These are phyloP conservation scores for Hamamelis virginiana DNA, from an alignment of 164 flowering plant species.

Conservation along the genomic window DNA sequence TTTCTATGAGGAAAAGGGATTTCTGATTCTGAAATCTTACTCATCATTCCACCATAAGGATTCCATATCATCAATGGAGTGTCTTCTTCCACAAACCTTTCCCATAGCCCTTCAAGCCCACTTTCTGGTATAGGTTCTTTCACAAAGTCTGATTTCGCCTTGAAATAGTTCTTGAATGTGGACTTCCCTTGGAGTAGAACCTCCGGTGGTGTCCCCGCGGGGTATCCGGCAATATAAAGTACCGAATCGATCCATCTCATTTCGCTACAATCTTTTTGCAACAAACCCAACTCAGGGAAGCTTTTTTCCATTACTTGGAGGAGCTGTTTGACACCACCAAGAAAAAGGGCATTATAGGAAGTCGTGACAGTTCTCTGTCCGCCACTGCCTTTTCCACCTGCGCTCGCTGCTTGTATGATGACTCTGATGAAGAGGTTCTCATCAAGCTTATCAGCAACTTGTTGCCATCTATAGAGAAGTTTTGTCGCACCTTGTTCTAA, in stretches of 20 bases:
- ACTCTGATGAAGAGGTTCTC: conserved; percentile 28
- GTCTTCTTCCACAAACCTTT: too few relatives aligned
- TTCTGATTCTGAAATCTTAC: too few relatives aligned
- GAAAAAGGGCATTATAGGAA: too few relatives aligned
- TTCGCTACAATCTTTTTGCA: conserved; percentile 8
- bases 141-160: conserved; percentile 51
- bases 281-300: conserved; percentile 24
- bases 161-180: conserved; percentile 28
- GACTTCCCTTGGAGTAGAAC: conserved; percentile 31
- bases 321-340: too few relatives aligned
- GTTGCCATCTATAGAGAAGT: too few relatives aligned
- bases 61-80: too few relatives aligned
- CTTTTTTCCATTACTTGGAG: too few relatives aligned
- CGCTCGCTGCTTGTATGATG: conserved; percentile 8
- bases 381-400: not conserved
- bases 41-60: too few relatives aligned
- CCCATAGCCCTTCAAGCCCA: conserved; percentile 39
- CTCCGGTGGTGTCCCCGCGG: conserved; percentile 20
- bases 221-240: too few relatives aligned
- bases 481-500: too few relatives aligned
- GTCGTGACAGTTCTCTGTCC: conserved; percentile 7
- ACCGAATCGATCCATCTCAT: too few relatives aligned
- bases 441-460: too few relatives aligned
- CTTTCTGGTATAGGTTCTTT: conserved; percentile 26
- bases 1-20: conserved; percentile 56